Percentiles rank a stretch among this genome's conserved stretches.
These are phyloP conservation scores for Pestalotiopsis sp. DNA, from an alignment of 2,329 filamentous ascomycete genomes.

Conservation along the genomic window DNA sequence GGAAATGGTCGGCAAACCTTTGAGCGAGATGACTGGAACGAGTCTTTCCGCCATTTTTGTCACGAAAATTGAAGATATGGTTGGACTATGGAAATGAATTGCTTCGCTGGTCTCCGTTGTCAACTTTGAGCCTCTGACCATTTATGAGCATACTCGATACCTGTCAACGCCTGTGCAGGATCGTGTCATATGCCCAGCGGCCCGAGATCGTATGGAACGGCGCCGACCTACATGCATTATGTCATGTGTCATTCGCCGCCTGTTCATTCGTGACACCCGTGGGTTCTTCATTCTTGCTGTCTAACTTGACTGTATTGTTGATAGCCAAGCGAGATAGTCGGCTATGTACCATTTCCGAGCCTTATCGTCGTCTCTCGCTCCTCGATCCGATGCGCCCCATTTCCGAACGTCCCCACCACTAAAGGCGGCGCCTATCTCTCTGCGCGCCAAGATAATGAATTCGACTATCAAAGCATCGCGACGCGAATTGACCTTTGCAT, in stretches of 20 bases:
- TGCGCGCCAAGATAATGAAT: not conserved
- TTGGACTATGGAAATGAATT: too few species aligned
- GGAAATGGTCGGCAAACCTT: not conserved
- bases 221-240: not conserved
- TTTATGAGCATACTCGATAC: too few species aligned
- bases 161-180: too few species aligned
- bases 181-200: not conserved
- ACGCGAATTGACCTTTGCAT: too few species aligned
- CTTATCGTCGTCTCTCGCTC: not conserved
- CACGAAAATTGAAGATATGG: too few species aligned
- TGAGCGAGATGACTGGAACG: slow-evolving; percentile 1
- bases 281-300: too few species aligned
- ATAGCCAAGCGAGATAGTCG: not conserved
- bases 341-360: not conserved
- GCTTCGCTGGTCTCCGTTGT: too few species aligned
- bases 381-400: not conserved
- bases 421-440: not conserved
- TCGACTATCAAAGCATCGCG: not conserved
- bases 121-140: too few species aligned
- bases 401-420: not conserved
- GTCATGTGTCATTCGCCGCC: not conserved
- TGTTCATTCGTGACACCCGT: not conserved
- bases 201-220: not conserved
- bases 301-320: not conserved
- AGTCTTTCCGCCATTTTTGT: not conserved